These are phyloP conservation scores for Gnomoniopsis smithogilvyi DNA, from an alignment of 2,329 filamentous ascomycete genomes.

Conservation along the genomic window DNA sequence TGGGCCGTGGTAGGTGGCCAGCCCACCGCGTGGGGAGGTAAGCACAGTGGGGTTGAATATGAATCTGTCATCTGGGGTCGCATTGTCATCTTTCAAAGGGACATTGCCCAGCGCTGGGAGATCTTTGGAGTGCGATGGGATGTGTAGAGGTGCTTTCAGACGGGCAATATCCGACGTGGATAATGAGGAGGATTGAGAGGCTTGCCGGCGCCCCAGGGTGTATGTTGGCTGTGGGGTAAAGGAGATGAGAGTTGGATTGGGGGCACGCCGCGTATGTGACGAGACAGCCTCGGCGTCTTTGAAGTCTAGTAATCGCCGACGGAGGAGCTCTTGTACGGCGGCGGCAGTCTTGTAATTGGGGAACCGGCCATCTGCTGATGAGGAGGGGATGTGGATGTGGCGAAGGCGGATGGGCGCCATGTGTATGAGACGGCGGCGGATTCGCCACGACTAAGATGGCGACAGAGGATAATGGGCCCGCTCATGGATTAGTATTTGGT, in stretches of 20 bases:
- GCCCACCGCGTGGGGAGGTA: constrained; percentile 76
- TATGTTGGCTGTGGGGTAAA: constrained; percentile 83
- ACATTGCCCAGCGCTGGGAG: neutral
- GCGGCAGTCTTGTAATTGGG: constrained; percentile 36
- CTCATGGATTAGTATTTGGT: neutral
- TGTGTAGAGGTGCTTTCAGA: constrained; percentile 38
- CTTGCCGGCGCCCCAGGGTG: constrained; percentile 83
- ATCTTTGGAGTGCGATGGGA: constrained; percentile 23
- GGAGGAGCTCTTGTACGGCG: constrained; percentile 35
- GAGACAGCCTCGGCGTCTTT: constrained; percentile 37
- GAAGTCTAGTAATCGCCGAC: constrained; percentile 53
- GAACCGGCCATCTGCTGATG: constrained; percentile 23
- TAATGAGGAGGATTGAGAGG: constrained; percentile 34
- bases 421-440: neutral
- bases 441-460: neutral
- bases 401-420: constrained; percentile 26
- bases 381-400: constrained; percentile 35
- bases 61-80: constrained; percentile 27
- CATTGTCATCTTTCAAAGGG: too few species aligned
- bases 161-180: constrained; percentile 40
- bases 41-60: constrained; percentile 56
- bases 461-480: neutral
- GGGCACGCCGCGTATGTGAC: constrained; percentile 33
- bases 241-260: constrained; percentile 71
- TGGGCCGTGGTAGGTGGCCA: constrained; percentile 93